Evolutionary conservation across 2,329 filamentous ascomycete genomes (phyloP).

Genomic region (Eutypella sp.): DNA sequence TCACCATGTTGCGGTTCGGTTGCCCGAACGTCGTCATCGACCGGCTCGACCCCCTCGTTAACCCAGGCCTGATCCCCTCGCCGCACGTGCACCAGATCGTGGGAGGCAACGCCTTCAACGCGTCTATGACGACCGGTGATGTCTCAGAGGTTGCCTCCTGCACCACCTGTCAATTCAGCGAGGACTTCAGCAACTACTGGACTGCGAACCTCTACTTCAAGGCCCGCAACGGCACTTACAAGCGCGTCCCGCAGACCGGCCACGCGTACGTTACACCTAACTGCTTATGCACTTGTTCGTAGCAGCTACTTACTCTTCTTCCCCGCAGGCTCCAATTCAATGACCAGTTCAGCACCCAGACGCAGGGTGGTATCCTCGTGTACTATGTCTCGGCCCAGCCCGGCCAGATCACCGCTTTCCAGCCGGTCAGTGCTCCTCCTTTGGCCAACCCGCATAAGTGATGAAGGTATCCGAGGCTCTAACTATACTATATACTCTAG

Average conservation of each 20-base stretch:
- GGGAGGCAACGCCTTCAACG: constrained; percentile 43
- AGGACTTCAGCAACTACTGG: constrained; percentile 29
- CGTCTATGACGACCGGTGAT: constrained; percentile 34
- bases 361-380: constrained; percentile 17
- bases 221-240: constrained; percentile 26
- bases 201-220: constrained; percentile 29
- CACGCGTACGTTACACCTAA: constrained; percentile 47
- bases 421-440: constrained; percentile 30
- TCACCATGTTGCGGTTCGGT: constrained; percentile 28
- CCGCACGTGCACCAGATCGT: constrained; percentile 54
- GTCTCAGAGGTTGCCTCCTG: constrained; percentile 32
- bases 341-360: constrained; percentile 27
- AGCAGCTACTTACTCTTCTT: not conserved
- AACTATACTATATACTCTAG: not conserved
- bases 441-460: too few species aligned
- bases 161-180: constrained; percentile 34
- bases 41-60: constrained; percentile 30
- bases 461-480: too few species aligned
- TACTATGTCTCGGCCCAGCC: constrained; percentile 42
- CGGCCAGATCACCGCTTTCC: constrained; percentile 39
- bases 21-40: constrained; percentile 49
- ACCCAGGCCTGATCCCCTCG: constrained; percentile 42
- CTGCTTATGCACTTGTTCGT: not conserved
- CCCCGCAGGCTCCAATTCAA: constrained; percentile 31
- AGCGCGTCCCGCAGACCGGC: constrained; percentile 37